Base-by-base conservation (phyloP, 2,329 filamentous ascomycete species). In the Fusarium sp. region DNA sequence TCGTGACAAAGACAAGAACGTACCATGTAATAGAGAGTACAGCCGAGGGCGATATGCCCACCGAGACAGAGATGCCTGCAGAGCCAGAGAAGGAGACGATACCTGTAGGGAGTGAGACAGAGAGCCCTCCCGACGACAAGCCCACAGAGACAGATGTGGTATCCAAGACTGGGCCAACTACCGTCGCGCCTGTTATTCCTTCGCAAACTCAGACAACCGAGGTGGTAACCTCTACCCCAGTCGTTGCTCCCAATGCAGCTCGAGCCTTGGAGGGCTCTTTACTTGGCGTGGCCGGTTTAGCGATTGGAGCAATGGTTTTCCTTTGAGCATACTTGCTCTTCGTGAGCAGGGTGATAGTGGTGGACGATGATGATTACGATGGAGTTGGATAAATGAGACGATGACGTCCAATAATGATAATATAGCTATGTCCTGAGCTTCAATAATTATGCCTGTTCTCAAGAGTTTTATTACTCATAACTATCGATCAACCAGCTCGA, bases 281-380 rank as follows among this genome's bases (percentile, higher is more conserved):
- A 3, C 15, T 67, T 10, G 34, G 40, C 3, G 48, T 23, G 1
- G 45, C 24, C 4, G 54, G 54, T 1, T 49, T 52, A 19, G 58
- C 40, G 0, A n/a, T 69, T 12, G 67, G 62, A 11, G 67, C 34
- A 1, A 43, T 69, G 2, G 2, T 46, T 1, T 26, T 69, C 4
- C 7, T 51, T 3, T 65, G 11, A 40, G 15, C 17, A 2, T 15
- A 36, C 17, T 10, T n/a, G 7, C 9, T n/a, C 34, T 36, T 36
- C 4, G 10, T 10, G 17, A 36, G 34, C 17, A n/a, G 4, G n/a
- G n/a, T n/a, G n/a, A n/a, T 32, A 32, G 15, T 32, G 11, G 15
- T 12, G 30, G 34, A n/a, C 9, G 10, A 17, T 36, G 9, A 36
- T 36, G 1, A 36, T 36, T 9, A 6, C 9, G n/a, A 36, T n/a